Conservation (phyloP, 1,139 yeast species). For the Candida pseudoviswanathii region DNA sequence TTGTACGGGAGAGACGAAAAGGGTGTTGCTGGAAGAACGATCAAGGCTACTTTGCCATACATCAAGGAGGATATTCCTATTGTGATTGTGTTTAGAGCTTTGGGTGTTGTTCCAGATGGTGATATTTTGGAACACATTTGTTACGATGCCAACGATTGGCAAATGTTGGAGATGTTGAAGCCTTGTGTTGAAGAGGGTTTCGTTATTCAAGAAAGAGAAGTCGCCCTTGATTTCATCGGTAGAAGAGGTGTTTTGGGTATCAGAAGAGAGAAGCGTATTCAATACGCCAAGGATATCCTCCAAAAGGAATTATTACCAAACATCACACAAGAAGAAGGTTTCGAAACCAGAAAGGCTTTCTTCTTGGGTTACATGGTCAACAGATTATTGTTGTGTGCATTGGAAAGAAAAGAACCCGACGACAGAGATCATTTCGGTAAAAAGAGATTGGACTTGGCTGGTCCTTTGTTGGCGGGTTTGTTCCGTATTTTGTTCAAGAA, state of each 20-base stretch:
- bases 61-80: conserved; percentile 96
- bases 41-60: conserved; percentile 94
- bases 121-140: conserved; percentile 97
- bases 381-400: conserved; percentile 88
- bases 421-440: conserved; percentile 99
- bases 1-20: conserved; percentile 81
- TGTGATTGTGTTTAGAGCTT: conserved; percentile 94
- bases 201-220: conserved; percentile 96
- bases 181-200: conserved; percentile 99
- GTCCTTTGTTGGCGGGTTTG: conserved; percentile 92
- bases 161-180: conserved; percentile 97
- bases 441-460: conserved; percentile 96
- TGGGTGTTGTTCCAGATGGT: conserved; percentile 98
- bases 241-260: conserved; percentile 97
- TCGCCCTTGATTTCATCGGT: conserved; percentile 96
- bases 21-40: conserved; percentile 76
- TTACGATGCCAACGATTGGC: conserved; percentile 98
- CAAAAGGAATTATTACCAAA: conserved; percentile 97
- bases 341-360: conserved; percentile 94
- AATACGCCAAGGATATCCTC: conserved; percentile 93
- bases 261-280: conserved; percentile 96
- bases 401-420: conserved; percentile 97
- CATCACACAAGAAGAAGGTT: conserved; percentile 96
- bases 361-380: conserved; percentile 98
- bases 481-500: conserved; percentile 94